Conservation (phyloP, 441 rosid species). For the Aquilaria agallochum region DNA sequence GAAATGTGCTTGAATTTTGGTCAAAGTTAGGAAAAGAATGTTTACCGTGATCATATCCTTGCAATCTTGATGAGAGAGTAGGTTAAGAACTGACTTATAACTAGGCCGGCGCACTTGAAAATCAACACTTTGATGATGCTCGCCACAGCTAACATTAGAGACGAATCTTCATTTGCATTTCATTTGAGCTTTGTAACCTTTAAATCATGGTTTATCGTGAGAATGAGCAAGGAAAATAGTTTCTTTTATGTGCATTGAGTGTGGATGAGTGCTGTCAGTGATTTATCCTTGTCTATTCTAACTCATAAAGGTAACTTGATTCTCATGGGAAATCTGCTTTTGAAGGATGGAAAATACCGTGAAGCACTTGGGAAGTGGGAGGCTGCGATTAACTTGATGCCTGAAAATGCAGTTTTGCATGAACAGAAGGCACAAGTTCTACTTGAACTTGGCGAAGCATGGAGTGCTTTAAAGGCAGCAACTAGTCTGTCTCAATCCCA, state of each 20-base stretch:
- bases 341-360: constrained; percentile 70
- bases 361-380: constrained; percentile 95
- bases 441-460: constrained; percentile 84
- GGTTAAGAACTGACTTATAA: no score
- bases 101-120: no score
- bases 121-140: no score
- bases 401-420: constrained; percentile 58
- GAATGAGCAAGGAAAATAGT: no score
- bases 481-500: constrained; percentile 36
- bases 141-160: no score
- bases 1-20: no score
- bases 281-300: no score
- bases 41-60: no score
- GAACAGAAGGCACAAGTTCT: constrained; percentile 93
- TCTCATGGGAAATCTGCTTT: constrained; percentile 9
- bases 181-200: neutral
- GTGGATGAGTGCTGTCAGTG: no score
- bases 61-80: no score
- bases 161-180: no score
- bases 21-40: no score
- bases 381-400: constrained; percentile 68
- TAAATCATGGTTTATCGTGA: neutral
- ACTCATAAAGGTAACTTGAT: neutral
- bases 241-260: neutral
- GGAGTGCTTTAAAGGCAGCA: constrained; percentile 81